Percentiles rank a stretch among this genome's conserved stretches.
These are phyloP conservation scores for Aspergillus tamarii DNA, from an alignment of 2,329 filamentous ascomycete species.

Conservation along the genomic window DNA sequence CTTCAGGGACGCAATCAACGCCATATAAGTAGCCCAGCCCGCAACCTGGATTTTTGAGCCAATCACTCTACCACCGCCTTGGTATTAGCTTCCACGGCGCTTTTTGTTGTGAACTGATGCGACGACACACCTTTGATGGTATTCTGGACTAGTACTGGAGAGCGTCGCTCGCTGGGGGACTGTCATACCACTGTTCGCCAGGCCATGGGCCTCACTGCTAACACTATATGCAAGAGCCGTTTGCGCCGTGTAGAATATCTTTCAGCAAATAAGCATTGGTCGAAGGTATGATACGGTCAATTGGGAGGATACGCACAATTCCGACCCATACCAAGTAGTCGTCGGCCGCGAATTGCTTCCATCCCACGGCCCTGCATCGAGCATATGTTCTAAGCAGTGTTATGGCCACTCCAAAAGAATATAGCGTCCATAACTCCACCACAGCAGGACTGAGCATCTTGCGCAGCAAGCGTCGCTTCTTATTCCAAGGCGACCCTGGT, in stretches of 20 bases:
- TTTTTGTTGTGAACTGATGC: background rate
- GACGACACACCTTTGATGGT: slow-evolving; percentile 35
- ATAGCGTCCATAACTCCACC: slow-evolving; percentile 30
- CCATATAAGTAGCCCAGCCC: slow-evolving; percentile 57
- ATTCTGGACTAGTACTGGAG: slow-evolving; percentile 46
- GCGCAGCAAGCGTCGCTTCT: background rate
- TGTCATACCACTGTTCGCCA: slow-evolving; percentile 61
- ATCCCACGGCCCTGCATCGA: slow-evolving; percentile 23
- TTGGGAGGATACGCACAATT: slow-evolving; percentile 41
- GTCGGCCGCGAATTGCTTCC: slow-evolving; percentile 42
- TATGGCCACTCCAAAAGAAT: slow-evolving; percentile 25
- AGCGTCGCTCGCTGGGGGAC: slow-evolving; percentile 50
- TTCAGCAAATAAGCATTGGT: slow-evolving; percentile 13
- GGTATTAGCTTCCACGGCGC: background rate
- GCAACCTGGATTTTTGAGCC: slow-evolving; percentile 57
- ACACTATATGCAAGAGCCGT: slow-evolving; percentile 52
- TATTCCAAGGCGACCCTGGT: background rate
- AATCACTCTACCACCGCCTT: slow-evolving; percentile 37
- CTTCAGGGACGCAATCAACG: slow-evolving; percentile 56
- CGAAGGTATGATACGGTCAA: background rate
- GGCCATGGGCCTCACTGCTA: slow-evolving; percentile 48
- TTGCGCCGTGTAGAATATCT: slow-evolving; percentile 55
- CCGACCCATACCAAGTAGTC: slow-evolving; percentile 60
- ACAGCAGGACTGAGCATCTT: slow-evolving; percentile 18
- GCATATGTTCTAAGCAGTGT: slow-evolving; percentile 47